Evolutionary conservation across 345 rosid species (phyloP).

Genomic region (Lepidium sativum): DNA sequence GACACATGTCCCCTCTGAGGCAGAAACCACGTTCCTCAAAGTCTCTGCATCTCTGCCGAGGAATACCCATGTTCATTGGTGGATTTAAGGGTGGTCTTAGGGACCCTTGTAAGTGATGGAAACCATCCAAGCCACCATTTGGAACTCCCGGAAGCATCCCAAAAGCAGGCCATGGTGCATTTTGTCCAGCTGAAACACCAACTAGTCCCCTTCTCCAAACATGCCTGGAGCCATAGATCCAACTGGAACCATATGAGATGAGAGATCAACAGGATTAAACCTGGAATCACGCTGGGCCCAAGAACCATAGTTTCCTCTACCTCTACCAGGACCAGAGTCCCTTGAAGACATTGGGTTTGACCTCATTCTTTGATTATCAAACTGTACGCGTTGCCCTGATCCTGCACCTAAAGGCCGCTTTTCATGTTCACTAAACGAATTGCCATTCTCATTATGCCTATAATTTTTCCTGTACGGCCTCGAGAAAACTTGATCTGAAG

Average conservation of each 20-base stretch:
- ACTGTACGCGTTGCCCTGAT: constrained; percentile 39
- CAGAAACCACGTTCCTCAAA: constrained; percentile 99
- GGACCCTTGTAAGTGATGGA: constrained; percentile 67
- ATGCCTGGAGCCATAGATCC: constrained; percentile 43
- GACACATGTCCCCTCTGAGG: constrained; percentile 98
- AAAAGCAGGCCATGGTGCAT: constrained; percentile 68
- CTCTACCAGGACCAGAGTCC: constrained; percentile 63
- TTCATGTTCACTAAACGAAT: constrained; percentile 47
- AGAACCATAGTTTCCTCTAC: constrained; percentile 72
- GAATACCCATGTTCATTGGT: constrained; percentile 64
- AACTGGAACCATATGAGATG: constrained; percentile 65
- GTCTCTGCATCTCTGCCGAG: constrained; percentile 83
- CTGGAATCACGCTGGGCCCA: constrained; percentile 72
- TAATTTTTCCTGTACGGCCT: constrained; percentile 61
- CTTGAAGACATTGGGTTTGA: constrained; percentile 49
- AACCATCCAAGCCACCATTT: constrained; percentile 70
- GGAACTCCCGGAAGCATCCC: constrained; percentile 73
- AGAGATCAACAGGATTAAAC: constrained; percentile 53
- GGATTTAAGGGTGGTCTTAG: constrained; percentile 54
- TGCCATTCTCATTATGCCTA: constrained; percentile 58
- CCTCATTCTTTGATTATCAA: constrained; percentile 60
- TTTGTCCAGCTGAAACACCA: constrained; percentile 52
- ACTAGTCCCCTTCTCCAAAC: constrained; percentile 76
- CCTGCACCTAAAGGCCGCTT: constrained; percentile 49
- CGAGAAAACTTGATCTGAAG: constrained; percentile 45